These are phyloP conservation scores for Coniochaeta ligniaria DNA, from an alignment of 2,329 filamentous ascomycete species.

Conservation along the genomic window DNA sequence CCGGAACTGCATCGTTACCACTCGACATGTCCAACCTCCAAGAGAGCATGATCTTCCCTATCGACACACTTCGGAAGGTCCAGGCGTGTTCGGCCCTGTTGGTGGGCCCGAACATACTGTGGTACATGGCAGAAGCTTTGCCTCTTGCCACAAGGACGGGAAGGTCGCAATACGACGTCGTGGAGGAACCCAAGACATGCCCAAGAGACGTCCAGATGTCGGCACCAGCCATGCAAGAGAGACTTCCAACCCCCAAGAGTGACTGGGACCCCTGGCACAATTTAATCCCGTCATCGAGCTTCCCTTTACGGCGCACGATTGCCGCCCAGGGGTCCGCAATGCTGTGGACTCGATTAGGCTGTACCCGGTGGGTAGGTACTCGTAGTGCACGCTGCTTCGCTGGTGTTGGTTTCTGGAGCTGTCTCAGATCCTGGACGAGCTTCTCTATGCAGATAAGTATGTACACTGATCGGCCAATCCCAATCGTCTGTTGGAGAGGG, in stretches of 20 bases:
- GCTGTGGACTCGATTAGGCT: not conserved
- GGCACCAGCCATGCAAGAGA: not conserved
- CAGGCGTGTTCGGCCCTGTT: not conserved
- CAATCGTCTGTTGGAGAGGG: not conserved
- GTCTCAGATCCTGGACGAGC: not conserved
- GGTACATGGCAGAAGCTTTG: not conserved
- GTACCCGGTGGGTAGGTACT: not conserved
- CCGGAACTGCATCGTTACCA: not conserved
- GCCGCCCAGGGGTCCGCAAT: not conserved
- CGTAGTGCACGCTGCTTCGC: not conserved
- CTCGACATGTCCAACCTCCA: not conserved
- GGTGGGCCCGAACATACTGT: not conserved
- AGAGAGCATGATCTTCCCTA: not conserved
- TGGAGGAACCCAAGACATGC: not conserved
- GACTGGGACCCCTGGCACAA: not conserved
- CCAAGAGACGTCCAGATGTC: not conserved
- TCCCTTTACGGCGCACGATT: conserved; percentile 1
- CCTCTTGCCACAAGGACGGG: not conserved
- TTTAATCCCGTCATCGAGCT: not conserved
- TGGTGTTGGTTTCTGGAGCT: not conserved
- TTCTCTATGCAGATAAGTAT: not conserved
- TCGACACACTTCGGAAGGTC: not conserved
- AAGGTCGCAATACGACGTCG: not conserved
- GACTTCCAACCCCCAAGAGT: not conserved
- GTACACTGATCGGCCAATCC: not conserved